Base-by-base conservation (phyloP, 2,329 filamentous ascomycete species). In the Onygena corvina region DNA sequence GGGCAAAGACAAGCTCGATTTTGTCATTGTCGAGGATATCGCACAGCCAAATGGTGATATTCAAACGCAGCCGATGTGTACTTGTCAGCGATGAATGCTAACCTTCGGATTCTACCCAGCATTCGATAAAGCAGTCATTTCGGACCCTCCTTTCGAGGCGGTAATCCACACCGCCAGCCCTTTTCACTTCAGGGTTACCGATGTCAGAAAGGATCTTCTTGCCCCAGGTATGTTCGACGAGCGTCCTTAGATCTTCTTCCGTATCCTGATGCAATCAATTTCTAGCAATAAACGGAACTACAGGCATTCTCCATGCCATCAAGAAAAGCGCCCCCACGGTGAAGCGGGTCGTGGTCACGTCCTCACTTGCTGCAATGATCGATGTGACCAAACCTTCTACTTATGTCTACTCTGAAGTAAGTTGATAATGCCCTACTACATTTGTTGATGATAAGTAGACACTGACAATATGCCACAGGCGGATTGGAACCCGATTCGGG, bases 161-260 rank as follows among this genome's bases (percentile, higher is more conserved):
- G 83, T 90, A 45, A 73, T 87, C 47, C 83, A 87, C 62, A 86
- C 83, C 4, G 83, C 84, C 1, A 81, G 77, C 0, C 84, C 86
- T 0, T 89, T 85, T 68, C 81, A 84, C 58, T 76, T 80, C 61
- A 83, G 82, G 29, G 79, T 92, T 49, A 80, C 85, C 20, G 74
- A 80, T 56, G 76, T 81, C 14, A 72, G 87, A 58, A 78, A 81
- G 59, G 68, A 69, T 49, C 62, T 78, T 7, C 64, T 78, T 18
- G 74, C 77, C 54, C 74, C 74, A 6, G 74, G 74, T 34, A 61
- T 74, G 52, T 72, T 73, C 33, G 74, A 4, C 4, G 3, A 6
- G 8, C 27, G 30, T 8, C 36, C 21, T 25, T 14, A 14, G 12
- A 14, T 27, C 2, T 44, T 30, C n/a, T 44, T 14, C 34, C 2